Evolutionary conservation across 2,329 filamentous ascomycete genomes (phyloP).

Genomic region (Thielaviopsis ethacetica): DNA sequence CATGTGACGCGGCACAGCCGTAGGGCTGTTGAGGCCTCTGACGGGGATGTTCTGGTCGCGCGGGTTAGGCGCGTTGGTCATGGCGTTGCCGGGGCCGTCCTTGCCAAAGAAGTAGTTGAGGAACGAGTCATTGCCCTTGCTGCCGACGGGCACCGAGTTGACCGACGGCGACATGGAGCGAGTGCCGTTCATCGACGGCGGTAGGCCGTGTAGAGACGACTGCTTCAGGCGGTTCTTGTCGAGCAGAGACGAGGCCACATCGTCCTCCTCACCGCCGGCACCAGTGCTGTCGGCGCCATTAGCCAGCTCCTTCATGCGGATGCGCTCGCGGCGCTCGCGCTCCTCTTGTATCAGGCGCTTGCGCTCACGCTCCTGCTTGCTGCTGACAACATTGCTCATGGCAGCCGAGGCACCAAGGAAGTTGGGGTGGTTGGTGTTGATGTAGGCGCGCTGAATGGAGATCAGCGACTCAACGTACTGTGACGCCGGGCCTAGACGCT

Average conservation of each 20-base stretch:
- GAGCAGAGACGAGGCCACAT: slow-evolving; percentile 15
- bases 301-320: slow-evolving; percentile 67
- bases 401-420: slow-evolving; percentile 92
- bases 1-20: slow-evolving; percentile 40
- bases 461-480: slow-evolving; percentile 92
- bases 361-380: slow-evolving; percentile 86
- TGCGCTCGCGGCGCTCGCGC: slow-evolving; percentile 67
- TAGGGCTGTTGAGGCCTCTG: slow-evolving; percentile 9
- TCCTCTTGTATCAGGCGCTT: slow-evolving; percentile 68
- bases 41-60: slow-evolving; percentile 10
- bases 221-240: slow-evolving; percentile 9
- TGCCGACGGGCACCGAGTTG: slow-evolving; percentile 44
- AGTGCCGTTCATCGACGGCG: slow-evolving; percentile 20
- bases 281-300: slow-evolving; percentile 42
- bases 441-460: slow-evolving; percentile 92
- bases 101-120: slow-evolving; percentile 98
- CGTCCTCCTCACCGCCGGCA: slow-evolving; percentile 26
- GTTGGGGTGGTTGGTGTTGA: slow-evolving; percentile 98
- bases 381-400: slow-evolving; percentile 92
- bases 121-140: slow-evolving; percentile 62
- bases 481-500: slow-evolving; percentile 78
- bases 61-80: slow-evolving; percentile 18
- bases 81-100: slow-evolving; percentile 41
- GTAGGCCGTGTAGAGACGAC: slow-evolving; percentile 1
- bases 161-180: slow-evolving; percentile 75